phyloP scores from a whole-genome alignment of 768 basidiomycete species.

The Chlorophyllum brunneum region DNA sequence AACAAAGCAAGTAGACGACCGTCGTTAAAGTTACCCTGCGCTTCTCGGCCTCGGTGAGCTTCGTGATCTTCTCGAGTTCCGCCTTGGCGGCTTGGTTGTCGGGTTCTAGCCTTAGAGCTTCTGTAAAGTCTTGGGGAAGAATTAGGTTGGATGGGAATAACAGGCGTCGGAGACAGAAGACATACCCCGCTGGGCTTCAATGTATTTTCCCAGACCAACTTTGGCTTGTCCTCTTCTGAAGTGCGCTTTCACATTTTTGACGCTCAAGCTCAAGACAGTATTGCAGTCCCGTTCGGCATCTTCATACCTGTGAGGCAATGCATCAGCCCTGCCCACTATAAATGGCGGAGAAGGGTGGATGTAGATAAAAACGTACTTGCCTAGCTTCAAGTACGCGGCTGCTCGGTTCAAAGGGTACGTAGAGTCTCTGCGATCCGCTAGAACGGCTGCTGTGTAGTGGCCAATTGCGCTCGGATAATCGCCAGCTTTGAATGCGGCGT shows the following conservation, averaged over 20 bases:
- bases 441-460: slow-evolving; percentile 78
- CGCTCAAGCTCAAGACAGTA: slow-evolving; percentile 50
- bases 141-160: not conserved
- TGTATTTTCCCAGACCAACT: slow-evolving; percentile 45
- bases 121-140: slow-evolving; percentile 49
- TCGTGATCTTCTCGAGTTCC: slow-evolving; percentile 54
- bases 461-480: slow-evolving; percentile 80
- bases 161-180: not conserved
- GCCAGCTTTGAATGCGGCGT: slow-evolving; percentile 77
- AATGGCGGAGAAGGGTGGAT: not conserved
- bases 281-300: slow-evolving; percentile 84
- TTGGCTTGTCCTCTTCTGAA: slow-evolving; percentile 79
- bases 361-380: slow-evolving; percentile 69
- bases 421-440: slow-evolving; percentile 66
- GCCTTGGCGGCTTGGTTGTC: slow-evolving; percentile 56
- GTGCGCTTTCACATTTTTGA: slow-evolving; percentile 71
- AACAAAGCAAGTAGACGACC: not conserved
- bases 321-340: not conserved
- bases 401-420: slow-evolving; percentile 86
- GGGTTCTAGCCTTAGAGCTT: slow-evolving; percentile 59
- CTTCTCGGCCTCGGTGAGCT: slow-evolving; percentile 33
- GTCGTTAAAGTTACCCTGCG: slow-evolving; percentile 25
- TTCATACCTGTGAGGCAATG: slow-evolving; percentile 46
- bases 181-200: slow-evolving; percentile 63
- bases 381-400: slow-evolving; percentile 89